phyloP scores from a whole-genome alignment of 2,329 filamentous ascomycete species.

The Scedosporium dehoogii region DNA sequence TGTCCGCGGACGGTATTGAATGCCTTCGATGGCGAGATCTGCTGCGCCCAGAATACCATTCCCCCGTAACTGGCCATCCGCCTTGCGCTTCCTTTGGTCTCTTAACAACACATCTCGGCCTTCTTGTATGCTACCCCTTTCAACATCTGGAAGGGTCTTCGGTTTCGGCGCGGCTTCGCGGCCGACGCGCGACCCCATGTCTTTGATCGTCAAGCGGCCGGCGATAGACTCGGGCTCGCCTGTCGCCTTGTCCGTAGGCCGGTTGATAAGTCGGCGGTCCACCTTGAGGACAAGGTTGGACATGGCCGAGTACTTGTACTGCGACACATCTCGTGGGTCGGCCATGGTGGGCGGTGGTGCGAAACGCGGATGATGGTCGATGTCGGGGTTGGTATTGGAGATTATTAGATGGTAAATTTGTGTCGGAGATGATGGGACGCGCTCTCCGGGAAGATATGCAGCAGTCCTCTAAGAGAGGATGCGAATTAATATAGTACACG shows the following conservation, averaged over 20 bases:
- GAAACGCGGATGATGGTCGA: background rate
- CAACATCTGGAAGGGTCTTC: slow-evolving; percentile 63
- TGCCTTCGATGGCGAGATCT: slow-evolving; percentile 80
- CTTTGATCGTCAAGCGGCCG: slow-evolving; percentile 81
- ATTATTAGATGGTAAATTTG: background rate
- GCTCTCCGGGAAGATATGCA: background rate
- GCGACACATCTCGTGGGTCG: slow-evolving; percentile 75
- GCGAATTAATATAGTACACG: background rate
- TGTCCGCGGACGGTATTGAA: slow-evolving; percentile 85
- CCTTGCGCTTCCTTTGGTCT: slow-evolving; percentile 80
- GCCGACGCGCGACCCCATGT: slow-evolving; percentile 83
- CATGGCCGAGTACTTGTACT: slow-evolving; percentile 99
- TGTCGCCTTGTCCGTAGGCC: slow-evolving; percentile 87
- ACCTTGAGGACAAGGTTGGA: slow-evolving; percentile 99
- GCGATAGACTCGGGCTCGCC: slow-evolving; percentile 96
- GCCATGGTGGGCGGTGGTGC: slow-evolving; percentile 42
- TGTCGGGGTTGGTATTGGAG: background rate
- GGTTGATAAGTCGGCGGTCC: slow-evolving; percentile 89
- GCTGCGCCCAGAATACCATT: slow-evolving; percentile 75
- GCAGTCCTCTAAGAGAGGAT: background rate
- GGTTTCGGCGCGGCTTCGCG: slow-evolving; percentile 72
- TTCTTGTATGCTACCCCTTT: slow-evolving; percentile 67
- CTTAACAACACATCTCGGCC: slow-evolving; percentile 74
- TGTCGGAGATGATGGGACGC: background rate
- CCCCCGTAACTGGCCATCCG: slow-evolving; percentile 59